phyloP scores from a whole-genome alignment of 495 filamentous ascomycete genomes.

The Thermothielavioides terrestris region DNA sequence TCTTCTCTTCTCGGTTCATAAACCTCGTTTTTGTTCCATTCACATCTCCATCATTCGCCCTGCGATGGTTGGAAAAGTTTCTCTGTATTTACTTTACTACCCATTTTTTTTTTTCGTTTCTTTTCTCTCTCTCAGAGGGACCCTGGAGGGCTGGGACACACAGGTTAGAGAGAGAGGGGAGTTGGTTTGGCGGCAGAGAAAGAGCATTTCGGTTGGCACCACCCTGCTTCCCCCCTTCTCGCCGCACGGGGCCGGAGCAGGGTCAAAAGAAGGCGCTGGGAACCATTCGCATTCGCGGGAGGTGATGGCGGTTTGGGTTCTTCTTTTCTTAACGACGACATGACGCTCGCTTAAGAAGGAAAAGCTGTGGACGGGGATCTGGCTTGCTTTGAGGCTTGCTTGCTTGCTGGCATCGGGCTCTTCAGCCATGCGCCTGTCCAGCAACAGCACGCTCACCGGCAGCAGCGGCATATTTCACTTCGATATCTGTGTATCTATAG shows the following conservation, averaged over 20 bases:
- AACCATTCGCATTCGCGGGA: neutral
- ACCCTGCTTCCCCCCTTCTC: neutral
- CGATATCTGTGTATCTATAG: neutral
- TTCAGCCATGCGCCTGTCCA: too few species aligned
- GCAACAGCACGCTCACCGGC: neutral
- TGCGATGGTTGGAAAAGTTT: neutral
- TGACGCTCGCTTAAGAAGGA: slow-evolving; percentile 1
- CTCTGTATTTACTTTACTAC: neutral
- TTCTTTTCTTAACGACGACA: neutral
- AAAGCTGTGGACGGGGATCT: neutral
- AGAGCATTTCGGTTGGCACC: neutral
- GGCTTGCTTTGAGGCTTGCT: too few species aligned
- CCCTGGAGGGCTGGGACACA: neutral
- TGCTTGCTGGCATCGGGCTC: too few species aligned
- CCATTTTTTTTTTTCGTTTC: neutral
- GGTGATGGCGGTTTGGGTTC: neutral
- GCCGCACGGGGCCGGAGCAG: neutral
- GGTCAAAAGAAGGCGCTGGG: slow-evolving; percentile 2
- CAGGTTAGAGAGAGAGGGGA: neutral
- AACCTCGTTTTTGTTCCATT: neutral
- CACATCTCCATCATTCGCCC: neutral
- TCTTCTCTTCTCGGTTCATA: neutral
- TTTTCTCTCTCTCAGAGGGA: neutral
- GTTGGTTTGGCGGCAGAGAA: too few species aligned
- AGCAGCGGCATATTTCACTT: neutral